Base-by-base conservation (phyloP, 163 green algal genomes). In the Trebouxia gelatinosa region DNA sequence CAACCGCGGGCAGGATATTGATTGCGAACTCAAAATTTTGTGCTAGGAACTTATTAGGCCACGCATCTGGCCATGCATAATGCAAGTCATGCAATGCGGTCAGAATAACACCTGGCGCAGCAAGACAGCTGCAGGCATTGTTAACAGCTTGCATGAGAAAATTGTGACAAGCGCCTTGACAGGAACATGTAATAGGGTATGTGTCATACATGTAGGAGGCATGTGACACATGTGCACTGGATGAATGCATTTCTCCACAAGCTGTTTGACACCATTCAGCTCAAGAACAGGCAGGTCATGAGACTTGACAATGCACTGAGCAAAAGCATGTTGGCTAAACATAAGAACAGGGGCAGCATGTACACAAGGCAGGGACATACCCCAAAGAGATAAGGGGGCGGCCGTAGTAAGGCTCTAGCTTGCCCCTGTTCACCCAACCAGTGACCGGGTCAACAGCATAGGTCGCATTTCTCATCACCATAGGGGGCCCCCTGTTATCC, bases 381-480 rank as follows among this genome's bases (percentile, higher is more conserved):
- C 74, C 58, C 11, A 79, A 61, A 37, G 74, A 79, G 4, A 79
- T 0, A 5, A 79, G 61, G 32, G 54, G 70, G 38, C 23, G 37
- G 6, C 81, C 81, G 0, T 43, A 61, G n/a, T 74, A 34, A 21
- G 70, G 54, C 23, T 82, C 64, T 39, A 87, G 79, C 37, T 72
- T 67, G 19, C 82, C 82, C 6, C 82, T 51, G 59, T 87, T 70
- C 0, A 79, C 39, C 57, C 65, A 74, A 38, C 82, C 79, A 11
- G 61, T 77, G 21, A 80, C 59, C 0, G 82, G 75, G 75, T 87
- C 79, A 43, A 66, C 72, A 35, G 77, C 59, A 35, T 78, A 87
- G 39, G 82, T 87, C 50, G 75, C 79, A 5, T 70, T 66, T 35
- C 37, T 74, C 11, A 82, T 48, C 35, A 81, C 61, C 82, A 87